Conservation (phyloP, 2,329 filamentous ascomycete genomes). For the Colletotrichum sp. region DNA sequence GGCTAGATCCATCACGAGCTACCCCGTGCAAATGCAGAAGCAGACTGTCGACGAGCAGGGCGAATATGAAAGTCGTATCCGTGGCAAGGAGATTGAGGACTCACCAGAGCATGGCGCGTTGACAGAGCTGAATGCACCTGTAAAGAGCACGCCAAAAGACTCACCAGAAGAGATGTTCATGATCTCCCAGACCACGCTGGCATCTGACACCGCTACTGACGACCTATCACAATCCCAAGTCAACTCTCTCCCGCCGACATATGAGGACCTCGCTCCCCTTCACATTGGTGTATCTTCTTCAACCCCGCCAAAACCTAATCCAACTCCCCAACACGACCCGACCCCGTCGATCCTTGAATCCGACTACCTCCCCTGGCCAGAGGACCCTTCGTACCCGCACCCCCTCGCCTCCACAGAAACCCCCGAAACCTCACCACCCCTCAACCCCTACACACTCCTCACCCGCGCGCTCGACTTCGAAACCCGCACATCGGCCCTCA, state of each 20-base stretch:
- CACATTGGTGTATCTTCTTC: constrained; percentile 13
- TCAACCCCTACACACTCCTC: constrained; percentile 62
- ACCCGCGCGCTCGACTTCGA: constrained; percentile 61
- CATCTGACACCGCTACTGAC: constrained; percentile 31
- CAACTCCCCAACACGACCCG: constrained; percentile 39
- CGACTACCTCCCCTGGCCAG: constrained; percentile 64
- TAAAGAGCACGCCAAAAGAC: constrained; percentile 22
- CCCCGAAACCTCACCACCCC: constrained; percentile 35
- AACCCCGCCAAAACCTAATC: constrained; percentile 29
- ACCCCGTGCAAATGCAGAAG: constrained; percentile 27
- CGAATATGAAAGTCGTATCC: constrained; percentile 52
- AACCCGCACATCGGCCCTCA: constrained; percentile 58
- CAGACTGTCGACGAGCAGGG: constrained; percentile 26
- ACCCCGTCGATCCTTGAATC: constrained; percentile 54
- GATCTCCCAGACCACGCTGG: constrained; percentile 51
- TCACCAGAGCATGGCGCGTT: constrained; percentile 16
- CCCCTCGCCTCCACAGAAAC: constrained; percentile 30
- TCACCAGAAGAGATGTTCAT: constrained; percentile 45
- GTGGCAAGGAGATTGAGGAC: constrained; percentile 41
- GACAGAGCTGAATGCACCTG: neutral
- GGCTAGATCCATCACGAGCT: neutral
- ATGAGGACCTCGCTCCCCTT: constrained; percentile 17
- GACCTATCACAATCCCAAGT: constrained; percentile 25
- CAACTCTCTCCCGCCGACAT: neutral
- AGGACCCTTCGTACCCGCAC: constrained; percentile 61